Evolutionary conservation across 352 stramenopile species (phyloP).

Genomic region (Pythium grandisporangium): DNA sequence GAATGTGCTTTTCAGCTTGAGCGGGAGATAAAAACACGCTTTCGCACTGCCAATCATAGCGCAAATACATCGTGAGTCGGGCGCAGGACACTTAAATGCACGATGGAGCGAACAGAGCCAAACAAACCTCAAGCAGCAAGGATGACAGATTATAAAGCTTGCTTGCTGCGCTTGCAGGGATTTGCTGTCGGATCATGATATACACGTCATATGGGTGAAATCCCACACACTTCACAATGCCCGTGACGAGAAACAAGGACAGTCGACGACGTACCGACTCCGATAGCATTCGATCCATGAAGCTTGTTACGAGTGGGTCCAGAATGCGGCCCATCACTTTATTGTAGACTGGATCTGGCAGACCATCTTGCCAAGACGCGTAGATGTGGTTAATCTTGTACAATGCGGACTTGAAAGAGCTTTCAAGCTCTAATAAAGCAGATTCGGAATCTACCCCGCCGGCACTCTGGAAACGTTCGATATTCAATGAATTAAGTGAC

Average conservation of each 20-base stretch:
- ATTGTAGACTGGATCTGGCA: conserved; percentile 41
- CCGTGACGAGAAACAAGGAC: background rate
- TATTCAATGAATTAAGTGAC: too few species aligned
- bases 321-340: conserved; percentile 41
- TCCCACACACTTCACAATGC: too few species aligned
- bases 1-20: conserved; percentile 44
- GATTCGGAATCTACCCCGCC: conserved; percentile 8
- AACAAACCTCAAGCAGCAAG: conserved; percentile 11
- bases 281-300: conserved; percentile 40
- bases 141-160: conserved; percentile 11
- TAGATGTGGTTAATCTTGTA: conserved; percentile 61
- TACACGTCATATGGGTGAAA: too few species aligned
- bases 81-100: too few species aligned
- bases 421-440: conserved; percentile 23
- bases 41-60: conserved; percentile 38
- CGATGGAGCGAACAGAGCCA: too few species aligned
- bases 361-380: conserved; percentile 52
- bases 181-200: too few species aligned
- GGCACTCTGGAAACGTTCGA: too few species aligned
- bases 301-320: conserved; percentile 39
- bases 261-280: conserved; percentile 23
- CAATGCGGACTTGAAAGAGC: conserved; percentile 39
- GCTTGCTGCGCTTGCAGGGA: conserved; percentile 3
- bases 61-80: too few species aligned
- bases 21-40: conserved; percentile 31